Evolutionary conservation across 495 filamentous ascomycete genomes (phyloP).

Genomic region (Penicillium taxi): DNA sequence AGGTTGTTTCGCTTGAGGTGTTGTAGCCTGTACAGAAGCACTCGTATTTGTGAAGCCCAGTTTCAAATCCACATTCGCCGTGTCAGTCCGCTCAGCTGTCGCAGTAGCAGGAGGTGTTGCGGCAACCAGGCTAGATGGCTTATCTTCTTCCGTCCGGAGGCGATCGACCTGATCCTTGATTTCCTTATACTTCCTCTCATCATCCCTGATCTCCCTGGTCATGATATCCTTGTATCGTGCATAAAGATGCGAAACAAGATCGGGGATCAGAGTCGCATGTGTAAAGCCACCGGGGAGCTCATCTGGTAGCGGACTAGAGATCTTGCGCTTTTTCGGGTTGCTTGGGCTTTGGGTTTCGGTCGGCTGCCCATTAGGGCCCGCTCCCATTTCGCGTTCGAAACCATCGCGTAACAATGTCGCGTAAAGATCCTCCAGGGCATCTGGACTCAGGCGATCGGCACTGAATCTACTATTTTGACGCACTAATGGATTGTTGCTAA

Average conservation of each 20-base stretch:
- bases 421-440: slow-evolving; percentile 71
- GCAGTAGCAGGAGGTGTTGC: slow-evolving; percentile 1
- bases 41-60: too few species aligned
- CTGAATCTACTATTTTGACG: slow-evolving; percentile 61
- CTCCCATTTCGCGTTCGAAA: slow-evolving; percentile 26
- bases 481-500: slow-evolving; percentile 63
- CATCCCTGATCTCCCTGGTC: slow-evolving; percentile 59
- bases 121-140: slow-evolving; percentile 20
- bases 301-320: slow-evolving; percentile 51
- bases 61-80: slow-evolving; percentile 32
- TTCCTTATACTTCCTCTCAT: slow-evolving; percentile 59
- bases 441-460: slow-evolving; percentile 62
- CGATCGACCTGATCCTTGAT: slow-evolving; percentile 60
- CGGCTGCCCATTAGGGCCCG: slow-evolving; percentile 21
- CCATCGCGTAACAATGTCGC: slow-evolving; percentile 69
- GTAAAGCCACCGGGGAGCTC: slow-evolving; percentile 53
- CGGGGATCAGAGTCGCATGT: slow-evolving; percentile 57
- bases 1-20: too few species aligned
- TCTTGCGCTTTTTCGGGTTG: slow-evolving; percentile 65
- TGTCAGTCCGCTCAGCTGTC: slow-evolving; percentile 19
- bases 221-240: slow-evolving; percentile 60
- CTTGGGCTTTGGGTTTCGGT: slow-evolving; percentile 21
- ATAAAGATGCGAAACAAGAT: slow-evolving; percentile 64
- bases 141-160: slow-evolving; percentile 53
- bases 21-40: too few species aligned